Conservation (phyloP, 1,284 basidiomycete genomes). For the Apiotrichum domesticum region DNA sequence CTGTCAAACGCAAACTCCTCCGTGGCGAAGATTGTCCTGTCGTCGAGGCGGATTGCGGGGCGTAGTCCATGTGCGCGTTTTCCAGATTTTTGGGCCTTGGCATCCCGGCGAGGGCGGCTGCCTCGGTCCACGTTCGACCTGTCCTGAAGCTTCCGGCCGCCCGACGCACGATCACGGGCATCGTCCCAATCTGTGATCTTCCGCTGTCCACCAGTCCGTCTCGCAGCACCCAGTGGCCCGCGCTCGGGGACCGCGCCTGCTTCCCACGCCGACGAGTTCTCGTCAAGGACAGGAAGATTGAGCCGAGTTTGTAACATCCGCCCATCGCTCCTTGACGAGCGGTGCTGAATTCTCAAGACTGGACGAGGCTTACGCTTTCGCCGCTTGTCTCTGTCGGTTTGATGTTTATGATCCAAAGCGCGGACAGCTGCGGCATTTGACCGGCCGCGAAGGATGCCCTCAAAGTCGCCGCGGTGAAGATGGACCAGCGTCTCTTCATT, state of each 20-base stretch:
- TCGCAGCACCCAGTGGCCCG: not conserved
- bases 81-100: not conserved
- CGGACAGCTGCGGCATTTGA: not conserved
- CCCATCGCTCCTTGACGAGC: not conserved
- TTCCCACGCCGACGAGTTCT: not conserved
- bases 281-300: slow-evolving; percentile 25
- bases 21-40: slow-evolving; percentile 37
- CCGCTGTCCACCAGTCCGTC: not conserved
- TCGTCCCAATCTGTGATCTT: not conserved
- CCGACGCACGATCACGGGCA: too few relatives aligned
- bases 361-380: slow-evolving; percentile 17
- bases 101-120: too few relatives aligned
- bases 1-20: slow-evolving; percentile 38
- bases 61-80: slow-evolving; percentile 7
- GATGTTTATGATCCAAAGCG: not conserved
- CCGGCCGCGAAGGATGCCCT: slow-evolving; percentile 29
- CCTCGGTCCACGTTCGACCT: not conserved
- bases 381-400: not conserved
- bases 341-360: slow-evolving; percentile 5
- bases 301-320: slow-evolving; percentile 27
- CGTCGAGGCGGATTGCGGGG: slow-evolving; percentile 38
- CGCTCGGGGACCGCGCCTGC: not conserved
- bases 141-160: too few relatives aligned
- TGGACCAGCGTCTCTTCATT: slow-evolving; percentile 27
- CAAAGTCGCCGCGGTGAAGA: slow-evolving; percentile 40